Evolutionary conservation across 257 asterid genomes (phyloP), one percentile per base, ranked within the genome.

Genomic region (Gentiana straminea): DNA sequence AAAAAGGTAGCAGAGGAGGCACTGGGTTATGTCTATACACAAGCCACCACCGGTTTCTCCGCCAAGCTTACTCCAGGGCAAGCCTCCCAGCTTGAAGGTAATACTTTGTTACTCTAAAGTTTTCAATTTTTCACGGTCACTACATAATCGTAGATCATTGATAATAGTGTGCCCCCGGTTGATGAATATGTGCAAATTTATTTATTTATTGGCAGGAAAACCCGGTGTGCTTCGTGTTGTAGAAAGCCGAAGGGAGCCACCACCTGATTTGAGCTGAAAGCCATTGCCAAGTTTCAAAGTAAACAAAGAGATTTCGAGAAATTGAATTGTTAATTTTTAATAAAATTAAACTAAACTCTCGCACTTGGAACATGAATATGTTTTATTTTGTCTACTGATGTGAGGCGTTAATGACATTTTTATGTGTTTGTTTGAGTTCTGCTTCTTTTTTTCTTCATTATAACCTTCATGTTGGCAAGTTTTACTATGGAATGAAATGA

Each of bases 11-110:
- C 62, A 44, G 35, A 44, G 62, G 62, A 44, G 52, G 33, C 62
- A 44, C 34, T 57, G 32, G 62, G 62, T 57, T 57, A 57, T 45
- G n/a, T 57, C 10, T 57, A 57, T 11, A 41, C 41, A 57, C 11
- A 8, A 24, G 52, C 47, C 33, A 51, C 51, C 4, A 4, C 50
- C 12, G 62, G 62, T 37, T 57, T 57, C 35, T 57, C 62, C 0
- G 62, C 52, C 5, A 10, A 37, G 7, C 13, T 57, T n/a, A 41
- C 12, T 57, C 43, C 62, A 8, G 2, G 11, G n/a, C 52, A 57
- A 37, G 62, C 62, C 5, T 15, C 52, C 62, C 8, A 41, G 33
- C 52, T 57, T 8, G 2, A 33, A 57, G 47, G 62, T 57, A 57
- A 57, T 36, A 15, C 13, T 1, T 56, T 39, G 10, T 7, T 38